Conservation (phyloP, 1,139 yeast species). For the Geotrichum restrictum region DNA sequence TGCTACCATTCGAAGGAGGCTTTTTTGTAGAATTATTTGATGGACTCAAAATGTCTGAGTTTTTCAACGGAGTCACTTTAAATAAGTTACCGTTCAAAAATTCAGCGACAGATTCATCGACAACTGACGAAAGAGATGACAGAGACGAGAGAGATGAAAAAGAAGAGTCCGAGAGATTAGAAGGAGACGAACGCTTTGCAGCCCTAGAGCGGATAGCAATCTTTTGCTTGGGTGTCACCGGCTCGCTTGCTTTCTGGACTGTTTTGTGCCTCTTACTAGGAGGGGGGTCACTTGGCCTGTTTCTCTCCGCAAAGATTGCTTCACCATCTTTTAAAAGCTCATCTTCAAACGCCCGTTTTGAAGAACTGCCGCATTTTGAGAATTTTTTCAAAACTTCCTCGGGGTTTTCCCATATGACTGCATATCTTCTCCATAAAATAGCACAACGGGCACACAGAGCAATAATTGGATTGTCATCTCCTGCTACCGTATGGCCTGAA, state of each 20-base stretch:
- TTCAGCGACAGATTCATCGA: not conserved
- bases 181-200: slow-evolving; percentile 3
- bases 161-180: not conserved
- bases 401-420: slow-evolving; percentile 84
- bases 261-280: slow-evolving; percentile 1
- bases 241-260: not conserved
- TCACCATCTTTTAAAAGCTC: slow-evolving; percentile 69
- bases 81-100: not conserved
- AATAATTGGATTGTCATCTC: slow-evolving; percentile 36
- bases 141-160: slow-evolving; percentile 6
- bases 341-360: slow-evolving; percentile 62
- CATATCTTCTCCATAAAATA: slow-evolving; percentile 84
- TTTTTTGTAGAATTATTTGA: not conserved
- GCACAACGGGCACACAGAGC: slow-evolving; percentile 89
- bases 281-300: slow-evolving; percentile 21
- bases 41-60: not conserved
- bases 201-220: not conserved
- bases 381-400: slow-evolving; percentile 55
- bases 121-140: not conserved
- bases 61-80: not conserved
- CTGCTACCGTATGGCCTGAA: slow-evolving; percentile 55
- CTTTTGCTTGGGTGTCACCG: not conserved
- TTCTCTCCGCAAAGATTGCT: slow-evolving; percentile 38
- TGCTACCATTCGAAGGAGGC: not conserved
- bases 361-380: slow-evolving; percentile 46